phyloP scores from a whole-genome alignment of 306 rosid genomes.

The Quercus gilva region DNA sequence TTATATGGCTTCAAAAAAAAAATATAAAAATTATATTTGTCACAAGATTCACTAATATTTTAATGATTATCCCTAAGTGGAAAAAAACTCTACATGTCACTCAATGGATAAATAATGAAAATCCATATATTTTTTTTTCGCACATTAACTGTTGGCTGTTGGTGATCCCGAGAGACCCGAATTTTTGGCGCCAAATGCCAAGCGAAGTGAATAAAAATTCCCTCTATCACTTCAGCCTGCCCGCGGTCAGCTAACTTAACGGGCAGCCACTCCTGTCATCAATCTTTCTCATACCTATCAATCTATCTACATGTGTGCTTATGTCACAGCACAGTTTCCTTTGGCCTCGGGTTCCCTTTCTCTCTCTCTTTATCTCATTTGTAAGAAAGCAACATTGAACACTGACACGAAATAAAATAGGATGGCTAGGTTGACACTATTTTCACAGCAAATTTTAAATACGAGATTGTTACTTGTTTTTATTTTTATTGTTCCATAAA shows the following conservation, averaged over 20 bases:
- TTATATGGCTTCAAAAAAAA: too few relatives aligned
- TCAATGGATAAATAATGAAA: too few relatives aligned
- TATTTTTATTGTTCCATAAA: too few relatives aligned
- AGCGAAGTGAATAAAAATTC: slow-evolving; percentile 3
- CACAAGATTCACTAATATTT: too few relatives aligned
- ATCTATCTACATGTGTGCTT: background rate
- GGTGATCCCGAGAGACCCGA: slow-evolving; percentile 41
- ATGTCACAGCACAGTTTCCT: slow-evolving; percentile 28
- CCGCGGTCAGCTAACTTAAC: slow-evolving; percentile 42
- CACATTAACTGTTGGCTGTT: background rate
- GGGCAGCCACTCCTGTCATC: slow-evolving; percentile 24
- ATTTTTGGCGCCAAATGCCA: slow-evolving; percentile 55
- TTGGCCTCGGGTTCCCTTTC: slow-evolving; percentile 40
- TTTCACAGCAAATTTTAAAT: too few relatives aligned
- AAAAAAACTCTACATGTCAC: too few relatives aligned
- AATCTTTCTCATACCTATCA: background rate
- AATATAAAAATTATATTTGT: too few relatives aligned
- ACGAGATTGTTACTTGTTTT: fast-evolving
- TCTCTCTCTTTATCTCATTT: slow-evolving; percentile 3
- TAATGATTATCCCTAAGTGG: too few relatives aligned
- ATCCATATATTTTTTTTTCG: too few relatives aligned
- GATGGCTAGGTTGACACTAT: fast-evolving
- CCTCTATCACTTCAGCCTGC: background rate
- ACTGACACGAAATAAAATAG: too few relatives aligned
- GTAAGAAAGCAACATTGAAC: slow-evolving; percentile 7